These are phyloP conservation scores for Zymoseptoria brevis DNA, from an alignment of 2,329 filamentous ascomycete species.

Conservation along the genomic window DNA sequence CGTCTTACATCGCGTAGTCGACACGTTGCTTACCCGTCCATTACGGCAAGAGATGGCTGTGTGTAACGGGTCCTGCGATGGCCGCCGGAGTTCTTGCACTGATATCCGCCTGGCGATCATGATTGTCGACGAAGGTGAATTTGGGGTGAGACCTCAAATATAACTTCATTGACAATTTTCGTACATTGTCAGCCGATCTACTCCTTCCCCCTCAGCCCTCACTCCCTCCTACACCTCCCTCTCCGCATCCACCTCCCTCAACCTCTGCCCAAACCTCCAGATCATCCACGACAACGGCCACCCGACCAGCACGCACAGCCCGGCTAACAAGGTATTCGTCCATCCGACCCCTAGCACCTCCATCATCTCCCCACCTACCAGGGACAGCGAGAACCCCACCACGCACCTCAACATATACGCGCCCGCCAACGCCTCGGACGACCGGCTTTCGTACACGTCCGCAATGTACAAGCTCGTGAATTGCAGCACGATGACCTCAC, in stretches of 20 bases:
- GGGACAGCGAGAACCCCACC: conserved; percentile 49
- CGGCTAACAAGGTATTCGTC: conserved; percentile 48
- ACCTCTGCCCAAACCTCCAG: conserved; percentile 7
- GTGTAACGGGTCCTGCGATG: no score
- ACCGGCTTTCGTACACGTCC: conserved; percentile 51
- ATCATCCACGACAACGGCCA: conserved; percentile 9
- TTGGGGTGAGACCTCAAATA: no score
- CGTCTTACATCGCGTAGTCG: not conserved
- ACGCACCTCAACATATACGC: conserved; percentile 52
- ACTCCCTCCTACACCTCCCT: not conserved
- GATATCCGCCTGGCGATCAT: no score
- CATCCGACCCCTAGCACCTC: conserved; percentile 50
- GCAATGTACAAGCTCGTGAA: conserved; percentile 56
- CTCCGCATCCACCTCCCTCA: conserved; percentile 4
- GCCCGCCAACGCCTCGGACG: conserved; percentile 57
- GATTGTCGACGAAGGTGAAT: no score
- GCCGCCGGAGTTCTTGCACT: no score
- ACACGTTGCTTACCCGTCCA: no score
- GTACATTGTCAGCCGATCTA: no score
- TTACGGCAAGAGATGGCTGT: no score
- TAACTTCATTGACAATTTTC: no score
- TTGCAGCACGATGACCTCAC: conserved; percentile 46
- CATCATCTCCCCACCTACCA: conserved; percentile 53
- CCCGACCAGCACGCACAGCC: conserved; percentile 35
- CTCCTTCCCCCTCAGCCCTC: no score